phyloP scores from a whole-genome alignment of 768 basidiomycete genomes.

The Hortiboletus campestris region DNA sequence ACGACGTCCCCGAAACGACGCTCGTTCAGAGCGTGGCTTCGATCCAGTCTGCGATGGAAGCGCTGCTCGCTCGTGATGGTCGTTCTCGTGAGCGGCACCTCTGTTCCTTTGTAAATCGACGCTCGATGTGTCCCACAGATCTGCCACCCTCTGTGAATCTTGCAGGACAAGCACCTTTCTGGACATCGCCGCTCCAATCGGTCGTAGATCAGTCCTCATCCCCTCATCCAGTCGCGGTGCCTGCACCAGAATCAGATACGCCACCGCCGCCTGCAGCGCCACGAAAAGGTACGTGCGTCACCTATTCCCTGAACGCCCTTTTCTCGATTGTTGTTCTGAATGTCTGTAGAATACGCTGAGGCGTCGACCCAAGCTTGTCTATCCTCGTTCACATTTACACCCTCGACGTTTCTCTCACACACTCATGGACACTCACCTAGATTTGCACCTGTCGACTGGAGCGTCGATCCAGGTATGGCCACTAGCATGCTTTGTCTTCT shows the following conservation, averaged over 20 bases:
- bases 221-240: neutral
- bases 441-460: conserved; percentile 12
- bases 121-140: neutral
- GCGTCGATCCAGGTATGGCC: conserved; percentile 3
- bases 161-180: neutral
- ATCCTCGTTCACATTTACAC: neutral
- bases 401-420: neutral
- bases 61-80: conserved; percentile 15
- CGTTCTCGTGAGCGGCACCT: conserved; percentile 8
- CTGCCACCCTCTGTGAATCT: neutral
- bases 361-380: conserved; percentile 12
- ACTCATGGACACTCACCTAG: neutral
- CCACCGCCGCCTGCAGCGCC: neutral
- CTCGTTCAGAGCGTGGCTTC: conserved; percentile 10
- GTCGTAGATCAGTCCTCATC: neutral
- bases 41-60: conserved; percentile 12
- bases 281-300: conserved; percentile 3
- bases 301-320: neutral
- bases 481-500: neutral
- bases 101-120: neutral
- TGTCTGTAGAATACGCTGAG: conserved; percentile 10
- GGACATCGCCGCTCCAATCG: neutral
- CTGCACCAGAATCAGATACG: neutral
- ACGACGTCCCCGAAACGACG: neutral
- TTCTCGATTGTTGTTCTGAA: neutral